phyloP scores from a whole-genome alignment of 2,329 filamentous ascomycete species.

The Lachnellula cervina region DNA sequence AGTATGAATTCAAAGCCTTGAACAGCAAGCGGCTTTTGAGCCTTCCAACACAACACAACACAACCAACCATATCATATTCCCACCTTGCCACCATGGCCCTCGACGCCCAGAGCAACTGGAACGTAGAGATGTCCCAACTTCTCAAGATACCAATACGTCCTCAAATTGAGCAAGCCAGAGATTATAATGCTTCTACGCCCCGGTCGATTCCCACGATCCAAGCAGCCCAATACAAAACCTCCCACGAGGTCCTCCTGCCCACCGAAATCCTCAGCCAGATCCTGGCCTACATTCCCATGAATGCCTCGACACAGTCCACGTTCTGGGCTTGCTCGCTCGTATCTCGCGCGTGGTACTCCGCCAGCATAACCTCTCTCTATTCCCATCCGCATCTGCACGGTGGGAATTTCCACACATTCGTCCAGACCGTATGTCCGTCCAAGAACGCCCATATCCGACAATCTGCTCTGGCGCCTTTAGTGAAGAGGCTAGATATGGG shows the following conservation, averaged over 20 bases:
- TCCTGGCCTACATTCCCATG: conserved; percentile 27
- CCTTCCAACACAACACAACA: background rate
- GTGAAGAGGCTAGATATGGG: conserved; percentile 32
- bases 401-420: conserved; percentile 29
- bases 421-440: conserved; percentile 32
- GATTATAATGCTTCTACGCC: background rate
- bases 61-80: too few species aligned
- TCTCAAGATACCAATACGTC: conserved; percentile 11
- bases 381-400: conserved; percentile 24
- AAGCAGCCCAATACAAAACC: background rate
- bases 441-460: conserved; percentile 33
- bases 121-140: conserved; percentile 29
- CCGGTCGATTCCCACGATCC: background rate
- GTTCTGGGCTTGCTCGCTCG: conserved; percentile 27
- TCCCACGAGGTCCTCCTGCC: conserved; percentile 27
- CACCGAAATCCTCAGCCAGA: conserved; percentile 29
- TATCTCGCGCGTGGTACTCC: conserved; percentile 30
- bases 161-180: background rate
- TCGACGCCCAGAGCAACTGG: conserved; percentile 31
- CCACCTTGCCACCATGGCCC: conserved; percentile 18
- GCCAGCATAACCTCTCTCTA: conserved; percentile 27
- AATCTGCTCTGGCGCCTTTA: conserved; percentile 25
- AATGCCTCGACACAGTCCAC: conserved; percentile 17
- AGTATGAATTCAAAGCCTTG: background rate
- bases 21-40: background rate